Evolutionary conservation across 2,329 filamentous ascomycete species (phyloP).

Genomic region (Ascochyta pisi): DNA sequence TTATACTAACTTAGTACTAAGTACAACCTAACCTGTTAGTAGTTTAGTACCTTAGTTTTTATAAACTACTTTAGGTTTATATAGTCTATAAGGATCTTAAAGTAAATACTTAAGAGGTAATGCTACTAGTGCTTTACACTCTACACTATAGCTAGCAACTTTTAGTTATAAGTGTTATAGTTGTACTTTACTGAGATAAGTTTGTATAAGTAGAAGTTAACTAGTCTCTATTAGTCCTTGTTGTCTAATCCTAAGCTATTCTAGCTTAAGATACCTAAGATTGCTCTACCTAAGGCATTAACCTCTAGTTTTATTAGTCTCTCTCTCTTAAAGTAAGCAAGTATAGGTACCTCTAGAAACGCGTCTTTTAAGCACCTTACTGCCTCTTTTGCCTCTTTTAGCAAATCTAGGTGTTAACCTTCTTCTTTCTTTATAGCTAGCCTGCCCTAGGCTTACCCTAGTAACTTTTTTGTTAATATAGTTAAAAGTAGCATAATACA

Average conservation of each 20-base stretch:
- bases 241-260: background rate
- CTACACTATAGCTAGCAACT: slow-evolving; percentile 8
- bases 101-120: slow-evolving; percentile 2
- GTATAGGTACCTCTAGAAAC: too few species aligned
- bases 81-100: slow-evolving; percentile 10
- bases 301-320: too few species aligned
- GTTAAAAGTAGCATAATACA: too few species aligned
- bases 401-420: too few species aligned
- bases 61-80: slow-evolving; percentile 17
- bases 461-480: too few species aligned
- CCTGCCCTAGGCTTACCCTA: too few species aligned
- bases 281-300: background rate
- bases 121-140: slow-evolving; percentile 8
- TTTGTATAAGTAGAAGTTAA: slow-evolving; percentile 2
- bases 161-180: slow-evolving; percentile 8
- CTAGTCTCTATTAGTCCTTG: background rate
- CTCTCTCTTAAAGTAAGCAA: too few species aligned
- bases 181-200: slow-evolving; percentile 13
- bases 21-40: background rate
- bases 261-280: background rate
- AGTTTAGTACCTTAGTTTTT: slow-evolving; percentile 4
- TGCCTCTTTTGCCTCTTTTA: too few species aligned
- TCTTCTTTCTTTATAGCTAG: too few species aligned
- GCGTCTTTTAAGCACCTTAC: too few species aligned
- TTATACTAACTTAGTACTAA: background rate